These are phyloP conservation scores for Eucalyptus sp. DNA, from an alignment of 345 rosid genomes.

Conservation along the genomic window DNA sequence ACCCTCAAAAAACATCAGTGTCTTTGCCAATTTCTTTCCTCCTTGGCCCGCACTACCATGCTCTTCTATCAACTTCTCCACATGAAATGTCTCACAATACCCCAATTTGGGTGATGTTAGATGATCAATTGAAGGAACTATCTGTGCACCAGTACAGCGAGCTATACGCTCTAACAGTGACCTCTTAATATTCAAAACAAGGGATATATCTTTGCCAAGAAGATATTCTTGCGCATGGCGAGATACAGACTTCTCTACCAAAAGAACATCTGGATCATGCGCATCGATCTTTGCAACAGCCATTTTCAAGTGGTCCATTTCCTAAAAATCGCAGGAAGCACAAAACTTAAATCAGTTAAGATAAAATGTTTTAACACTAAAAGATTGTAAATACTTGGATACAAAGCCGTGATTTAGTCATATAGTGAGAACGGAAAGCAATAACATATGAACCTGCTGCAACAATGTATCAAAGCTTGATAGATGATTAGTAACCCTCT, in stretches of 20 bases:
- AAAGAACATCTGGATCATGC: constrained; percentile 76
- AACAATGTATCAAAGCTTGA: constrained; percentile 91
- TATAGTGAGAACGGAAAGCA: neutral
- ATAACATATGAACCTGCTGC: constrained; percentile 58
- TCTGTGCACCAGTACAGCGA: constrained; percentile 92
- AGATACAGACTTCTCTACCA: constrained; percentile 96
- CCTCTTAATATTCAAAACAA: constrained; percentile 85
- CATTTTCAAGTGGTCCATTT: constrained; percentile 99
- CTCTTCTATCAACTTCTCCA: constrained; percentile 74
- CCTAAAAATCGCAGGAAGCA: constrained; percentile 22
- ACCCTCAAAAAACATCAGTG: constrained; percentile 89
- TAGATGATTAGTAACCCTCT: constrained; percentile 75
- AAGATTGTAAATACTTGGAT: neutral
- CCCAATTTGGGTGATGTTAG: constrained; percentile 80
- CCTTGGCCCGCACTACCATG: constrained; percentile 69
- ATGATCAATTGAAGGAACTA: constrained; percentile 88
- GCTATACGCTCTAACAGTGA: constrained; percentile 90
- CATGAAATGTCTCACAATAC: constrained; percentile 71
- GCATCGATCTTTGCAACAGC: constrained; percentile 83
- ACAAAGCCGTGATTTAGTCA: neutral
- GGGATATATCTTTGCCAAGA: constrained; percentile 85
- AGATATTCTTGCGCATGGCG: constrained; percentile 91
- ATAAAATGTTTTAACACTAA: neutral
- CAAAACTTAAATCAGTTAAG: neutral
- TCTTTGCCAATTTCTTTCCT: constrained; percentile 69